Conservation (phyloP, 1,284 basidiomycete species). For the Bondarzewia mesenterica region DNA sequence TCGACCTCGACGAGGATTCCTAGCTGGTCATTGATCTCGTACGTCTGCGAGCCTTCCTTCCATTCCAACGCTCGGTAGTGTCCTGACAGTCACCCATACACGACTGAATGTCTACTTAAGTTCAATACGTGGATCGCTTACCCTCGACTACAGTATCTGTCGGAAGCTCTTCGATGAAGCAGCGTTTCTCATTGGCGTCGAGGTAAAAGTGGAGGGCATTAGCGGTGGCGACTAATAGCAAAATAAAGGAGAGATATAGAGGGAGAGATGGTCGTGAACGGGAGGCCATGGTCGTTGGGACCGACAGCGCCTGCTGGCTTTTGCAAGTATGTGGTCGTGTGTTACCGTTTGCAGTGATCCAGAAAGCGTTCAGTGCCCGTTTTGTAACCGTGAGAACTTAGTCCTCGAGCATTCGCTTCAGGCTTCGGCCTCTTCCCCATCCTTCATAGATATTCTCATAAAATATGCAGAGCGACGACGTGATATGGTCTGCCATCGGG, state of each 20-base stretch:
- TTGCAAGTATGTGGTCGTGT: neutral
- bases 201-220: slow-evolving; percentile 87
- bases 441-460: neutral
- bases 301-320: neutral
- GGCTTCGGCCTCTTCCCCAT: neutral
- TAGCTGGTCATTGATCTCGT: slow-evolving; percentile 68
- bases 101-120: neutral
- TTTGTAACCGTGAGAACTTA: slow-evolving; percentile 9
- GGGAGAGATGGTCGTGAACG: slow-evolving; percentile 22
- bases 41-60: slow-evolving; percentile 67
- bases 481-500: slow-evolving; percentile 94
- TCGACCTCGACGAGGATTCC: slow-evolving; percentile 89
- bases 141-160: slow-evolving; percentile 95
- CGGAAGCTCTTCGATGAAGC: slow-evolving; percentile 98
- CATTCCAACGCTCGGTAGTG: slow-evolving; percentile 91
- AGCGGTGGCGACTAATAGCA: slow-evolving; percentile 31
- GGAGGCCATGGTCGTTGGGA: slow-evolving; percentile 14
- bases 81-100: slow-evolving; percentile 39
- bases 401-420: neutral
- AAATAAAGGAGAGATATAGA: slow-evolving; percentile 29
- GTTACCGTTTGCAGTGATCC: too few species aligned
- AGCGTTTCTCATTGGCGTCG: slow-evolving; percentile 85
- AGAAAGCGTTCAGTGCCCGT: slow-evolving; percentile 11
- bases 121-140: slow-evolving; percentile 19
- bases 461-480: slow-evolving; percentile 84